Evolutionary conservation across 768 basidiomycete species (phyloP).

Genomic region (Leccinellum luteum): DNA sequence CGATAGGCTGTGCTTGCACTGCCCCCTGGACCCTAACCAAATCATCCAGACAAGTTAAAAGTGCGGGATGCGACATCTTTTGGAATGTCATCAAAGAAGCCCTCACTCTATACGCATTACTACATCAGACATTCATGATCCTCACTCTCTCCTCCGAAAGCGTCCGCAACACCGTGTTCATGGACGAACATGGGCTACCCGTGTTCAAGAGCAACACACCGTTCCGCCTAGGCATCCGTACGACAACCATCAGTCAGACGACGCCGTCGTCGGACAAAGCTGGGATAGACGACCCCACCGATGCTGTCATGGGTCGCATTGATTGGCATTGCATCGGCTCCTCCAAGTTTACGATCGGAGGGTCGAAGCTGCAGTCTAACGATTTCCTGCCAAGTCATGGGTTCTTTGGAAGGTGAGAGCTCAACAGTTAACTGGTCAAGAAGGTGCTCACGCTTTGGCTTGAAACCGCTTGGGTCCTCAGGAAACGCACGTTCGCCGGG

Average conservation of each 20-base stretch:
- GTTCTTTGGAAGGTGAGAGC: conserved; percentile 13
- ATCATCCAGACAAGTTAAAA: neutral
- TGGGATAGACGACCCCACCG: conserved; percentile 20
- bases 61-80: neutral
- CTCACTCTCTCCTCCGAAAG: conserved; percentile 25
- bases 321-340: conserved; percentile 30
- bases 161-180: conserved; percentile 28
- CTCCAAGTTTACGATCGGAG: conserved; percentile 31
- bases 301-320: conserved; percentile 30
- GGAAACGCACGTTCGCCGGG: conserved; percentile 31
- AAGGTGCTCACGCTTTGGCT: neutral
- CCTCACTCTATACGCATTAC: neutral
- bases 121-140: conserved; percentile 13
- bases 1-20: neutral
- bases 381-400: conserved; percentile 26
- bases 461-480: neutral
- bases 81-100: neutral
- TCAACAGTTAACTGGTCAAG: neutral
- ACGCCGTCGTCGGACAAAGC: neutral
- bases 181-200: conserved; percentile 25
- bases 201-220: conserved; percentile 29
- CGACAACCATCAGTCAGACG: conserved; percentile 18
- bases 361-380: conserved; percentile 21
- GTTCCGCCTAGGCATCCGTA: conserved; percentile 12
- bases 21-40: neutral